Evolutionary conservation across 768 basidiomycete species (phyloP).

Genomic region (Saitozyma sp.): DNA sequence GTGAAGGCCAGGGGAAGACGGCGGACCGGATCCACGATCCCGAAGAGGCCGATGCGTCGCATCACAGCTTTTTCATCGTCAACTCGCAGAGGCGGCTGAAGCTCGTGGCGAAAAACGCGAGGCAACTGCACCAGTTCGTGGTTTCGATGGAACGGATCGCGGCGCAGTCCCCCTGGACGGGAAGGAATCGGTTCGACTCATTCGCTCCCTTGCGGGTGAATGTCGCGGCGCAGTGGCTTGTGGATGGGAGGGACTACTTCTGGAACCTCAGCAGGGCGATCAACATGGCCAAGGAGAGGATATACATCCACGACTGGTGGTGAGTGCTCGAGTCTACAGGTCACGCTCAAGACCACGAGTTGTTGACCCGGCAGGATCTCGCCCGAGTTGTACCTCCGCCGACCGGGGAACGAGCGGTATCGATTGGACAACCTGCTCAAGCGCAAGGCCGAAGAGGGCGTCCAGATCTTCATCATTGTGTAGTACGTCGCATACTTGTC

Average conservation of each 20-base stretch:
- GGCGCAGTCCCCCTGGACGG: constrained; percentile 71
- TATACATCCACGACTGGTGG: constrained; percentile 99
- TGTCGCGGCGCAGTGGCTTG: constrained; percentile 95
- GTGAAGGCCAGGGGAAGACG: constrained; percentile 54
- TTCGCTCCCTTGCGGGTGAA: constrained; percentile 91
- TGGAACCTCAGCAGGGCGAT: constrained; percentile 95
- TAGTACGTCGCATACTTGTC: constrained; percentile 59
- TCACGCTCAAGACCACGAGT: constrained; percentile 64
- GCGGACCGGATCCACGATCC: constrained; percentile 55
- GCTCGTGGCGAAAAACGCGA: constrained; percentile 78
- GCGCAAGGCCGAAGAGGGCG: constrained; percentile 89
- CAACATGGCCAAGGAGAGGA: constrained; percentile 77
- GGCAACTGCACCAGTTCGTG: constrained; percentile 66
- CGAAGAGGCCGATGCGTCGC: constrained; percentile 67
- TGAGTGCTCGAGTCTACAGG: not conserved
- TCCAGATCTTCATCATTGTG: constrained; percentile 91
- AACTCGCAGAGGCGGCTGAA: constrained; percentile 89
- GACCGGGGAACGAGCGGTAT: constrained; percentile 80
- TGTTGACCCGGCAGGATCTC: constrained; percentile 18
- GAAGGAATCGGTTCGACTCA: constrained; percentile 83
- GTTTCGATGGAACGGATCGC: constrained; percentile 82
- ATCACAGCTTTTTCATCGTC: constrained; percentile 90
- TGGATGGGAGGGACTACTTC: constrained; percentile 97
- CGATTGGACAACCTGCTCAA: constrained; percentile 82
- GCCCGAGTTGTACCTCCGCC: constrained; percentile 76